Evolutionary conservation across 495 filamentous ascomycete species (phyloP), one percentile per base, ranked within the genome.

Genomic region (Lichina pygmaea): DNA sequence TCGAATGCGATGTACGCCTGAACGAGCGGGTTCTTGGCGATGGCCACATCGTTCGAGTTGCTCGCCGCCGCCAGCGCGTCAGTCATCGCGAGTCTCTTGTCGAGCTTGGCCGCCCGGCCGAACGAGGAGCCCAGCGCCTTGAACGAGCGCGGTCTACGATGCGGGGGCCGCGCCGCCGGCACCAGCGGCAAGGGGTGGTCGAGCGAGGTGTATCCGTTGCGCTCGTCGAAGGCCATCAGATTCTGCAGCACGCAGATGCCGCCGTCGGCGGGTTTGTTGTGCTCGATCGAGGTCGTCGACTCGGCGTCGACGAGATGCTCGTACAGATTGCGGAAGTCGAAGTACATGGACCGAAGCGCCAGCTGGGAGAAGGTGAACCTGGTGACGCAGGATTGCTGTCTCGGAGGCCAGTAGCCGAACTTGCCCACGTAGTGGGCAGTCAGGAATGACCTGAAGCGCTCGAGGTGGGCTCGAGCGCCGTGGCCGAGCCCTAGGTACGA

Each of bases 351-450:
- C 24, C 51, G 55, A 51, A 66, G 71, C 3, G 70, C 53, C 5
- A 60, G 52, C 47, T 65, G 65, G n/a, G 68, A 62, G 48, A 72
- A 73, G 9, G 63, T 55, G 11, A 56, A 49, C 12, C 52, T 54
- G 7, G 51, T 51, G 41, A 55, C 56, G 6, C 44, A 36, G 31
- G 60, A 55, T 41, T 49, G 48, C 0, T 54, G 55, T 5, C 57
- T 54, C 5, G 76, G 76, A 1, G 76, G 76, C 55, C 75, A 81
- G 53, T 71, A 74, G 5, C 75, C 74, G 41, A 74, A 66, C 49
- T 68, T 72, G 12, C 60, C 60, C 11, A 69, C 58, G 54, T 74
- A 80, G 50, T 63, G 73, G n/a, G 57, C 56, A 13, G 70, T 62
- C 6, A 81, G 55, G 44, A 77, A 75, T 11, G 65, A 65, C 38